phyloP scores from a whole-genome alignment of 2,329 filamentous ascomycete species.

The Colletotrichum tropicale region DNA sequence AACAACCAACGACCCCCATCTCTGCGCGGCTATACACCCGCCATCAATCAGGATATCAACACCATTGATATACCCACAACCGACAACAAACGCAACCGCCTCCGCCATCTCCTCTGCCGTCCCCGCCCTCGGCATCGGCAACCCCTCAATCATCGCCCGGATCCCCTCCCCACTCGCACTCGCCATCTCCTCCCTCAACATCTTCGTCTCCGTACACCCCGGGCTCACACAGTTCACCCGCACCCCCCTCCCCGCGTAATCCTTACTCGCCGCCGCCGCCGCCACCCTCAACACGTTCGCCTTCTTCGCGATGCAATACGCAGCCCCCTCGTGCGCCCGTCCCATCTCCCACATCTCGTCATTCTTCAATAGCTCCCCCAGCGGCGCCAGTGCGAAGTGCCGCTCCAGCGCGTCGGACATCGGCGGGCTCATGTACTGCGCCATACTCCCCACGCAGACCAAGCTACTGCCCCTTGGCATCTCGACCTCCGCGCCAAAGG shows the following conservation, averaged over 20 bases:
- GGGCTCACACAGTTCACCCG: background rate
- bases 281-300: background rate
- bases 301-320: background rate
- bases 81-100: background rate
- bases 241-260: background rate
- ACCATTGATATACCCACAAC: background rate
- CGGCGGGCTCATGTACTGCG: background rate
- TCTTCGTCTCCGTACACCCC: background rate
- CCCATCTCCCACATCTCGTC: background rate
- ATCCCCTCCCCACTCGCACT: background rate
- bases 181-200: background rate
- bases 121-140: background rate
- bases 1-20: background rate
- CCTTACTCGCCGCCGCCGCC: background rate
- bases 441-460: background rate
- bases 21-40: background rate
- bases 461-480: background rate
- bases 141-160: background rate
- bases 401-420: background rate
- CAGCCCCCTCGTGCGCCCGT: background rate
- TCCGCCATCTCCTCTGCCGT: conserved; percentile 1
- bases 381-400: background rate
- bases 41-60: background rate
- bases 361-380: background rate
- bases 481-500: background rate